phyloP scores from a whole-genome alignment of 768 basidiomycete species.

The Boletales sp. region DNA sequence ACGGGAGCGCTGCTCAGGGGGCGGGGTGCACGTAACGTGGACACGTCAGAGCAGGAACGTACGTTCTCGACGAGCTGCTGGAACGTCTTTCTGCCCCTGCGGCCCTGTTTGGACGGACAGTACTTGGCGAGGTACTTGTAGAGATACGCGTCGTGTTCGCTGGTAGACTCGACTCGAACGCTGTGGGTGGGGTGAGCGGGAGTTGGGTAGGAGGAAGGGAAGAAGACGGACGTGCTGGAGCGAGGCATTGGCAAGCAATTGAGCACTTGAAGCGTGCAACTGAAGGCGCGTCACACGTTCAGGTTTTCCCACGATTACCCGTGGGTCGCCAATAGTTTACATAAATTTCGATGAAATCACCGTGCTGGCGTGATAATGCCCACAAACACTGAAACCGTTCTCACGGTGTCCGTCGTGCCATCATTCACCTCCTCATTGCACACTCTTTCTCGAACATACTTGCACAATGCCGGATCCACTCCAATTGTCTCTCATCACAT shows the following conservation, averaged over 20 bases:
- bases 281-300: neutral
- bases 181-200: slow-evolving; percentile 12
- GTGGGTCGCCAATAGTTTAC: no score
- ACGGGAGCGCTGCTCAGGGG: neutral
- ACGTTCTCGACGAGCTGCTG: slow-evolving; percentile 45
- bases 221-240: neutral
- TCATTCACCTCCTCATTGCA: no score
- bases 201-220: neutral
- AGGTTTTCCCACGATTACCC: neutral
- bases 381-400: no score
- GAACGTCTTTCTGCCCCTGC: slow-evolving; percentile 47
- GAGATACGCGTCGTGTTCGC: slow-evolving; percentile 40
- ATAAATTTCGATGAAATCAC: no score
- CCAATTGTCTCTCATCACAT: no score
- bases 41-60: slow-evolving; percentile 9
- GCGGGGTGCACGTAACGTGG: no score
- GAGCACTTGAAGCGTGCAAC: neutral
- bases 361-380: no score
- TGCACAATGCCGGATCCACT: no score
- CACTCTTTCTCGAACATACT: no score
- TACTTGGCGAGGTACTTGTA: slow-evolving; percentile 47
- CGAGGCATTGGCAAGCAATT: slow-evolving; percentile 7
- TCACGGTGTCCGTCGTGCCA: no score
- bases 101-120: slow-evolving; percentile 38
- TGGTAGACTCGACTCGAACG: slow-evolving; percentile 29